Evolutionary conservation across 345 rosid genomes (phyloP).

Genomic region (Camelina hispida): DNA sequence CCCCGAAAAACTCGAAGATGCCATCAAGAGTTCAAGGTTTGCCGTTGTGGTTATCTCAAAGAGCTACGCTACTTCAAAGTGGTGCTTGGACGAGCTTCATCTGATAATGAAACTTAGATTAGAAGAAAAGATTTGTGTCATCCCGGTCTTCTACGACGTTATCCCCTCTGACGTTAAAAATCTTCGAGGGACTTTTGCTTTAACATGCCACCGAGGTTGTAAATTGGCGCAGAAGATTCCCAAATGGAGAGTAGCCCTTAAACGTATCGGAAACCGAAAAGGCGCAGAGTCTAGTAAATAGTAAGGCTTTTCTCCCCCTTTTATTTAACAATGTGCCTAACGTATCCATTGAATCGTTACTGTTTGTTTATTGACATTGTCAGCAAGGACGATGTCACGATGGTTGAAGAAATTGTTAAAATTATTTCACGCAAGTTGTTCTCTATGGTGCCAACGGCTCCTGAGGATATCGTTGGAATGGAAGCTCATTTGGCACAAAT

Average conservation of each 20-base stretch:
- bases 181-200: not conserved
- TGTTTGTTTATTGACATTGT: not conserved
- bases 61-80: constrained; percentile 11
- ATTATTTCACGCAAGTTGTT: not conserved
- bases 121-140: not conserved
- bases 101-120: constrained; percentile 13
- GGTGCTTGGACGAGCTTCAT: constrained; percentile 31
- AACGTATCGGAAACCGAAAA: not conserved
- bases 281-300: not conserved
- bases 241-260: not conserved
- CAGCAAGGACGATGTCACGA: constrained; percentile 15
- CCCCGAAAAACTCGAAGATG: not conserved
- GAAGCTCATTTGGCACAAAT: constrained; percentile 21
- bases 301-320: not conserved
- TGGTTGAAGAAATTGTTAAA: constrained; percentile 7
- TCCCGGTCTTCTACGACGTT: constrained; percentile 14
- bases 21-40: constrained; percentile 3
- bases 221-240: not conserved
- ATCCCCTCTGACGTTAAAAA: not conserved
- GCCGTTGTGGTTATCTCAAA: constrained; percentile 16
- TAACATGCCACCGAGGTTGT: not conserved
- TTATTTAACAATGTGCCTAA: not conserved
- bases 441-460: not conserved
- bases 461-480: not conserved
- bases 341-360: not conserved